Evolutionary conservation across 1,139 yeast species (phyloP), one percentile per base, ranked within the genome.

Genomic region (Scheffersomyces lignicola): DNA sequence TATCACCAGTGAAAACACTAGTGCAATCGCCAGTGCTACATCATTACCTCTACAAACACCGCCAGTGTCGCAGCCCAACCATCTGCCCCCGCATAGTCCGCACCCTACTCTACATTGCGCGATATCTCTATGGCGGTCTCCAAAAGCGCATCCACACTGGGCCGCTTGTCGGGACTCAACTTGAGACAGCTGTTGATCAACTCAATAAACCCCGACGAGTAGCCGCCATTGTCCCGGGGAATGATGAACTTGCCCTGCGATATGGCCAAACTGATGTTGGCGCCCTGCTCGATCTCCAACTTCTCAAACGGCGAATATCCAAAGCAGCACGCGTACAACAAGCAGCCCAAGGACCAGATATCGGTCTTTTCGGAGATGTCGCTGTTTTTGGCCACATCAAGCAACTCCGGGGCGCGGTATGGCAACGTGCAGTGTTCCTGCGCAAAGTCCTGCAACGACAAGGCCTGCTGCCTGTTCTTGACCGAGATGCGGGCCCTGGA

Each of bases 271-370:
- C 74, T 79, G 44, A 89, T 67, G 43, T 83, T 85, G 3, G 95
- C 96, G 11, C 97, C 97, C 41, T 81, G 78, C 33, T 83, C 82
- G 30, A 78, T 73, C 47, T 88, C 94, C 51, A 84, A 79, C 52
- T 87, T 74, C 54, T 89, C 96, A 59, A 90, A 90, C 1, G 97
- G 97, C 2, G 95, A 84, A 26, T 73, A 72, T 1, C 85, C 83
- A 59, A 84, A 90, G 58, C 92, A 72, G 44, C 87, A 63, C 1
- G 90, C 78, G 58, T 84, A 90, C 16, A 88, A 54, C 1, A 88
- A 67, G 52, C 97, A 88, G 0, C 97, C 97, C 22, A 89, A 58
- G 5, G 95, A 83, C 97, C 97, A 90, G 13, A 90, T 78, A 53
- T 90, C 97, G 4, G 85, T 81, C 37, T 76, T 73, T 52, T 85